Percentiles rank a stretch among this genome's conserved stretches.
These are phyloP conservation scores for Trypanosomatidae sp. DNA, from an alignment of 208 protist genomes.

Conservation along the genomic window DNA sequence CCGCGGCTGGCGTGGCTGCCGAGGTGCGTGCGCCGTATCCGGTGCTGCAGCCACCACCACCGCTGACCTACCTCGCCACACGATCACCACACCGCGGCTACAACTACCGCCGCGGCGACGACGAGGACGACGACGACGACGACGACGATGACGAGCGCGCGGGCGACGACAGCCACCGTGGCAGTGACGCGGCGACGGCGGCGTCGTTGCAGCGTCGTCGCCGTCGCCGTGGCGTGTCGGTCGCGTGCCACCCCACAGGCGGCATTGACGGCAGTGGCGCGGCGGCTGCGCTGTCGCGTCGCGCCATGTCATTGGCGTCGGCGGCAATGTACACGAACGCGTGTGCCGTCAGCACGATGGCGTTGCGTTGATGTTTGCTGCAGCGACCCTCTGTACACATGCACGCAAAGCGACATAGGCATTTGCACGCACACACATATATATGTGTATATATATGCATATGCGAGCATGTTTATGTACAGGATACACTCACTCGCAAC, in stretches of 20 bases:
- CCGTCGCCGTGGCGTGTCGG: not conserved
- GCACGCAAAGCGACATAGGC: not conserved
- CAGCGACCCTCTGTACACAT: not conserved
- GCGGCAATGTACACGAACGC: not conserved
- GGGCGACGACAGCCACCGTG: too few relatives aligned
- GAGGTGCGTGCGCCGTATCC: not conserved
- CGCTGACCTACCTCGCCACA: too few relatives aligned
- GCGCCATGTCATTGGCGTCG: not conserved
- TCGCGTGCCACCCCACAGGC: too few relatives aligned
- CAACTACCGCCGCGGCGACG: not conserved
- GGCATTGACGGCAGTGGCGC: not conserved
- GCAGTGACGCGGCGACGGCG: too few relatives aligned
- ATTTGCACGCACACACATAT: not conserved
- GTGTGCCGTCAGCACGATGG: not conserved
- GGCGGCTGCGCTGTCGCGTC: not conserved
- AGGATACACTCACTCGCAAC: too few relatives aligned
- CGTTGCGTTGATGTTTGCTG: not conserved
- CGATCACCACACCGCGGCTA: slow-evolving; percentile 4
- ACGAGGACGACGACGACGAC: not conserved
- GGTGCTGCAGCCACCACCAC: not conserved
- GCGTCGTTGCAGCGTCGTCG: too few relatives aligned
- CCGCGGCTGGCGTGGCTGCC: slow-evolving; percentile 1
- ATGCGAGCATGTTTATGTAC: slow-evolving; percentile 7
- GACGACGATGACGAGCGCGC: too few relatives aligned
- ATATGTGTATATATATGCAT: slow-evolving; percentile 8